These are phyloP conservation scores for Plenodomus tracheiphilus DNA, from an alignment of 2,329 filamentous ascomycete species.

Conservation along the genomic window DNA sequence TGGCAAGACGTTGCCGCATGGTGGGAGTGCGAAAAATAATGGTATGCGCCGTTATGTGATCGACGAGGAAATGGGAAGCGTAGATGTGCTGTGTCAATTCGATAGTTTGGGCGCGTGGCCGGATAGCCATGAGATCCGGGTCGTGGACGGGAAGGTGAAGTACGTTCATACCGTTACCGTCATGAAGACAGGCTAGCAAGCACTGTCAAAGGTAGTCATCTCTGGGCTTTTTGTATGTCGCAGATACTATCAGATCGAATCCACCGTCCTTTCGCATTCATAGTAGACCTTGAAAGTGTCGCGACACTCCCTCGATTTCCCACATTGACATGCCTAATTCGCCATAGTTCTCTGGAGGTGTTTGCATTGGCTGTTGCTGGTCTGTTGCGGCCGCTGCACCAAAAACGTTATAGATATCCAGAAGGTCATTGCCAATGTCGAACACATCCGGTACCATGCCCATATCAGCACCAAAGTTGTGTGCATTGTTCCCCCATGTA, in stretches of 20 bases:
- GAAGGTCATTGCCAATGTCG: constrained; percentile 7
- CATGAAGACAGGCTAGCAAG: constrained; percentile 4
- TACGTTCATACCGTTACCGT: constrained; percentile 40
- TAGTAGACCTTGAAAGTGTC: constrained; percentile 11
- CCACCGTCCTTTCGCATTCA: neutral
- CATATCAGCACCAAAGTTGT: constrained; percentile 5
- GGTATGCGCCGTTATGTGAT: constrained; percentile 36
- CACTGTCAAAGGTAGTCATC: neutral
- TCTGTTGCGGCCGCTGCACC: constrained; percentile 1
- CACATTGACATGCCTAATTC: constrained; percentile 3
- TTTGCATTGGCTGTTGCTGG: neutral
- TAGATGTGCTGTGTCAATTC: constrained; percentile 37
- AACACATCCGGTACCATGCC: constrained; percentile 18
- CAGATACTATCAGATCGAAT: neutral
- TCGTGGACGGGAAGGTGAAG: constrained; percentile 33
- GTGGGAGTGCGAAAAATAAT: constrained; percentile 31
- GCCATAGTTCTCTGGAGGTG: neutral
- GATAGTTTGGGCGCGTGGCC: constrained; percentile 32
- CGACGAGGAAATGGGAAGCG: constrained; percentile 31
- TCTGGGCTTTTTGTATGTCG: neutral
- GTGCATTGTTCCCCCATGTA: constrained; percentile 1
- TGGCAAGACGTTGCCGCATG: constrained; percentile 23
- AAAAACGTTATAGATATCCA: constrained; percentile 11
- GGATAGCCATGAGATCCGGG: constrained; percentile 36
- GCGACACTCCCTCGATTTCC: constrained; percentile 10